Evolutionary conservation across 345 rosid species (phyloP), one percentile per base, ranked within the genome.

Genomic region (Aquilaria sinensis): DNA sequence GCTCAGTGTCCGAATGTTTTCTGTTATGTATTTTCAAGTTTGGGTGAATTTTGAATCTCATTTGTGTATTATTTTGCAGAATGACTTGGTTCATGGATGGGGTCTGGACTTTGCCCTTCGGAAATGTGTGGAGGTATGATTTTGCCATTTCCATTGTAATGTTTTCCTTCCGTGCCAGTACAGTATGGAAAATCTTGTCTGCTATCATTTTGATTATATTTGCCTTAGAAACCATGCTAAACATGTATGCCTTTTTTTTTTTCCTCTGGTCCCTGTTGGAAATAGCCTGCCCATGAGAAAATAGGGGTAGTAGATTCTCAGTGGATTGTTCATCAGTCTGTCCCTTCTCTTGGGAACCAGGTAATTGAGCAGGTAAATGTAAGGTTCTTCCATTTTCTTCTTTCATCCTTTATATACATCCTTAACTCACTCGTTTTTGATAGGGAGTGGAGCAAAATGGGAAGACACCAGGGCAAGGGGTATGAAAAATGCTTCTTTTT

Each of bases 231-330:
- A 8, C 43, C 8, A 3, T 37, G 8, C 43, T 37, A 37, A 37
- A 37, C 43, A 37, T 34, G 41, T 3, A 34, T 34, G 23, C 23
- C 23, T 16, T 16, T 16, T 16, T 0, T 16, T 16, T 16, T 16
- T 16, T 6, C 1, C 41, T 37, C 4, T 37, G 43, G 7, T 37
- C 41, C 6, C 14, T 61, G 51, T 53, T 65, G 56, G 57, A 65
- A 65, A 66, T 84, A 91, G 97, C 96, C 96, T 67, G 97, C 99
- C 16, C 96, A 89, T 73, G 96, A 95, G 88, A 95, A 85, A 88
- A 91, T 95, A 52, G 99, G 99, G 59, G 96, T 95, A 2, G 96
- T 95, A 12, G 99, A 91, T 78, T 74, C 99, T 76, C 99, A 95
- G 53, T 95, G 97, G 99, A 70, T 95, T 66, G 83, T 87, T 75